Percentiles rank a stretch among this genome's conserved stretches.
Evolutionary conservation across 345 rosid genomes (phyloP).

Genomic region (Citropsis articulata): DNA sequence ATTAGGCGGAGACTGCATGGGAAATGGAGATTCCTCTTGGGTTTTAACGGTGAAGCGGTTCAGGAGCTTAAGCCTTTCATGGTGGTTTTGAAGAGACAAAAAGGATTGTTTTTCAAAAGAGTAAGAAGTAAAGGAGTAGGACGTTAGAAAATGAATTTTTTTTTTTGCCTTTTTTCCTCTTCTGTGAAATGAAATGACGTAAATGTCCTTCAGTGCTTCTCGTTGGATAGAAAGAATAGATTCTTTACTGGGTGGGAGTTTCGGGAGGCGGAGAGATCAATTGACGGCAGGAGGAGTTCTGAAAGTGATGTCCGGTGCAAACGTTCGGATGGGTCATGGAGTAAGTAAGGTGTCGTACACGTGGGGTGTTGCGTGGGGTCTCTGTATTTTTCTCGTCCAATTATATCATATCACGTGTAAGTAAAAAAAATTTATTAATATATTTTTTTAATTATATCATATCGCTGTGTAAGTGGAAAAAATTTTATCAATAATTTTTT

Average conservation of each 20-base stretch:
- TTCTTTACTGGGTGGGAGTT: not conserved
- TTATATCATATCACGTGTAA: too few species aligned
- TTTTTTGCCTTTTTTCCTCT: not conserved
- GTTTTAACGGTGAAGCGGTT: not conserved
- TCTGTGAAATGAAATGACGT: not conserved
- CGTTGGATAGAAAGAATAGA: too few species aligned
- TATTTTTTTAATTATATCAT: too few species aligned
- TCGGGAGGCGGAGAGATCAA: not conserved
- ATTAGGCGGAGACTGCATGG: not conserved
- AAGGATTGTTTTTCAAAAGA: not conserved
- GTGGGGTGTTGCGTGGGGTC: not conserved
- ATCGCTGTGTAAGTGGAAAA: too few species aligned
- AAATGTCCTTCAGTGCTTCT: not conserved
- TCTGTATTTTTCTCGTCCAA: fast-evolving
- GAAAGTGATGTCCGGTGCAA: not conserved
- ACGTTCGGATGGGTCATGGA: not conserved
- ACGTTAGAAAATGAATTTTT: not conserved
- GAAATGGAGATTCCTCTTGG: not conserved
- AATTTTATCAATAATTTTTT: too few species aligned
- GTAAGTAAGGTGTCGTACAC: not conserved
- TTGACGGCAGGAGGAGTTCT: not conserved
- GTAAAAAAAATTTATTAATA: too few species aligned
- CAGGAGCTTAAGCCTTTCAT: not conserved
- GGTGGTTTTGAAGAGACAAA: not conserved
- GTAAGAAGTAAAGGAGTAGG: not conserved